phyloP scores from a whole-genome alignment of 306 rosid genomes.

The Sphenostylis stenocarpa region DNA sequence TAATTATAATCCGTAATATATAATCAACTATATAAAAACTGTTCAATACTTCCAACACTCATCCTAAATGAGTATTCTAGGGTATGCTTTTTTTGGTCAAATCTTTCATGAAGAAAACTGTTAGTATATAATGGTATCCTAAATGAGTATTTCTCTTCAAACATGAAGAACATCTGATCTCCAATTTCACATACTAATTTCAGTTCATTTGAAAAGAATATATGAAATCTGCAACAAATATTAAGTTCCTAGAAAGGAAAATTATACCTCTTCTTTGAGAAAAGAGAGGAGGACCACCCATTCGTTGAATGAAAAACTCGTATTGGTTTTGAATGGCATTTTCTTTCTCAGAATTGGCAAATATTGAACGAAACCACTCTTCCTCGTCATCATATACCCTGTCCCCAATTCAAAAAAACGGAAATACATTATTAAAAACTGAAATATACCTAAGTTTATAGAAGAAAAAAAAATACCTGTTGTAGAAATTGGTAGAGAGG shows the following conservation, averaged over 20 bases:
- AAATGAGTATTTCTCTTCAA: no score
- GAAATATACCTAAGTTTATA: no score
- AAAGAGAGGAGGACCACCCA: constrained; percentile 86
- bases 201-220: no score
- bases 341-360: constrained; percentile 67
- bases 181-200: no score
- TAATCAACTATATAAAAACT: no score
- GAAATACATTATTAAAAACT: background rate
- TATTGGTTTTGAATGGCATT: constrained; percentile 84
- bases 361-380: constrained; percentile 89
- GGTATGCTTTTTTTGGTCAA: no score
- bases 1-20: no score
- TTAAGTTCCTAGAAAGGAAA: background rate
- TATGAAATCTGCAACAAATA: background rate
- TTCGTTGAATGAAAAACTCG: constrained; percentile 85
- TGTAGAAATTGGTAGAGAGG: constrained; percentile 90
- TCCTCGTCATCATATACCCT: constrained; percentile 84
- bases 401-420: background rate
- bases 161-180: no score
- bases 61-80: no score
- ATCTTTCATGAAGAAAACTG: no score
- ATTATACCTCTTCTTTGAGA: constrained; percentile 79
- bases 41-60: no score
- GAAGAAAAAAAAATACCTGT: constrained; percentile 37
- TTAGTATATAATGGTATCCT: no score